These are phyloP conservation scores for Dryadomyces quercivorus DNA, from an alignment of 2,329 filamentous ascomycete species.

Conservation along the genomic window DNA sequence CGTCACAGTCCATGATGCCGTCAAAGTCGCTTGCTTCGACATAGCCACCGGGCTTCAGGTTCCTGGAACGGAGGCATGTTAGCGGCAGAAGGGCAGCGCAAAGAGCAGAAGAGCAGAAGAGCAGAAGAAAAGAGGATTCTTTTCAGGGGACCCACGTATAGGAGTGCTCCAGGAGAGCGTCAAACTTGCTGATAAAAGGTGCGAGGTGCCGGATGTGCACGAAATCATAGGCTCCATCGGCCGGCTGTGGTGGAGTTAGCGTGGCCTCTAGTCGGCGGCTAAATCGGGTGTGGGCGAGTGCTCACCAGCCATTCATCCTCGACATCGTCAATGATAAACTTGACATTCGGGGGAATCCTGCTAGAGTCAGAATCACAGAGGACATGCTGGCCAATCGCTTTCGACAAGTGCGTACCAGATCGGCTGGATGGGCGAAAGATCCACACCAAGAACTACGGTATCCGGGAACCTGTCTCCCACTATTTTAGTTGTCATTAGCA, in stretches of 20 bases:
- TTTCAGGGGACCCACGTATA: background rate
- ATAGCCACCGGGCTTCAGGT: slow-evolving; percentile 33
- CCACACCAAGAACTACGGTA: slow-evolving; percentile 18
- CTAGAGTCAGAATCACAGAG: background rate
- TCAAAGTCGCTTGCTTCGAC: slow-evolving; percentile 36
- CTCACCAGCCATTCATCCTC: slow-evolving; percentile 32
- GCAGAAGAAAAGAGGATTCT: too few species aligned
- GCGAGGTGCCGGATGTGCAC: slow-evolving; percentile 38
- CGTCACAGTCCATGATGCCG: slow-evolving; percentile 26
- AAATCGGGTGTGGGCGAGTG: slow-evolving; percentile 23
- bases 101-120: too few species aligned
- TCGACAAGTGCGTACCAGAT: slow-evolving; percentile 29
- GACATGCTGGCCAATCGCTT: slow-evolving; percentile 8
- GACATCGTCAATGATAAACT: slow-evolving; percentile 18
- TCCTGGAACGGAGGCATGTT: slow-evolving; percentile 17
- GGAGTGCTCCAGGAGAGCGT: slow-evolving; percentile 15
- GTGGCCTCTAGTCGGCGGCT: background rate
- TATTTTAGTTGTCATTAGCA: background rate
- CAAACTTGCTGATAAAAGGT: slow-evolving; percentile 18
- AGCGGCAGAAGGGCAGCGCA: background rate
- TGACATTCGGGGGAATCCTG: slow-evolving; percentile 27
- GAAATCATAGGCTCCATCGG: slow-evolving; percentile 37
- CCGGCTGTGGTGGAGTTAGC: background rate
- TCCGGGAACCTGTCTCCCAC: slow-evolving; percentile 6
- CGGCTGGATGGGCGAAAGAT: slow-evolving; percentile 28